Evolutionary conservation across 345 rosid species (phyloP).

Genomic region (Cardiospermum halicacabum): DNA sequence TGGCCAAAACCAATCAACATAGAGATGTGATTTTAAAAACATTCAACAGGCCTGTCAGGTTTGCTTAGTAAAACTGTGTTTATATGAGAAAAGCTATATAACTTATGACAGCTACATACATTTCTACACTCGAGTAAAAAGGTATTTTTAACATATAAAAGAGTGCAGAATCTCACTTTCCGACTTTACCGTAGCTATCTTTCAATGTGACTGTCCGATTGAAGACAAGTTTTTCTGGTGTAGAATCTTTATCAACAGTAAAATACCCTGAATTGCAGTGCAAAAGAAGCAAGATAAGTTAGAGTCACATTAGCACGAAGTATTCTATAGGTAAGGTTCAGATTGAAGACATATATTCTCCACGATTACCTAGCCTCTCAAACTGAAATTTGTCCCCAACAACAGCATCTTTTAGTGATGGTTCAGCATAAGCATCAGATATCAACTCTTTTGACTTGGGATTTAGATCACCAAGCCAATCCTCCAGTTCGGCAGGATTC

Average conservation of each 20-base stretch:
- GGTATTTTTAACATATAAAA: background rate
- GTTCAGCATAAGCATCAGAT: conserved; percentile 55
- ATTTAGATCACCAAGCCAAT: conserved; percentile 80
- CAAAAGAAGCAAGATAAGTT: background rate
- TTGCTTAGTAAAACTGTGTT: background rate
- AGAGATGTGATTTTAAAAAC: background rate
- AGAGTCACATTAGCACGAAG: background rate
- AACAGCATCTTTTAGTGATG: conserved; percentile 52
- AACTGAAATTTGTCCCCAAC: conserved; percentile 78
- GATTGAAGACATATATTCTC: background rate
- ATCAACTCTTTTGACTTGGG: conserved; percentile 60
- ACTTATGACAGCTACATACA: background rate
- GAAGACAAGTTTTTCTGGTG: conserved; percentile 66
- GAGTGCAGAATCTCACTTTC: conserved; percentile 31
- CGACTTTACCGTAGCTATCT: conserved; percentile 49
- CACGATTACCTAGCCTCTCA: conserved; percentile 75
- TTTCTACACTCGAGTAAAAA: conserved; percentile 2
- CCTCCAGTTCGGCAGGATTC: conserved; percentile 82
- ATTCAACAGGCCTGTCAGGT: background rate
- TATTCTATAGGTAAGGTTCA: background rate
- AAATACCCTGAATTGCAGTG: conserved; percentile 62
- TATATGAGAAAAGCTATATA: background rate
- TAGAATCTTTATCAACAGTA: conserved; percentile 70
- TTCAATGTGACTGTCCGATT: conserved; percentile 77
- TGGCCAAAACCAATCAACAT: background rate